Percentiles rank a stretch among this genome's conserved stretches.
These are phyloP conservation scores for Pyrenula aspistea DNA, from an alignment of 495 filamentous ascomycete genomes.

Conservation along the genomic window DNA sequence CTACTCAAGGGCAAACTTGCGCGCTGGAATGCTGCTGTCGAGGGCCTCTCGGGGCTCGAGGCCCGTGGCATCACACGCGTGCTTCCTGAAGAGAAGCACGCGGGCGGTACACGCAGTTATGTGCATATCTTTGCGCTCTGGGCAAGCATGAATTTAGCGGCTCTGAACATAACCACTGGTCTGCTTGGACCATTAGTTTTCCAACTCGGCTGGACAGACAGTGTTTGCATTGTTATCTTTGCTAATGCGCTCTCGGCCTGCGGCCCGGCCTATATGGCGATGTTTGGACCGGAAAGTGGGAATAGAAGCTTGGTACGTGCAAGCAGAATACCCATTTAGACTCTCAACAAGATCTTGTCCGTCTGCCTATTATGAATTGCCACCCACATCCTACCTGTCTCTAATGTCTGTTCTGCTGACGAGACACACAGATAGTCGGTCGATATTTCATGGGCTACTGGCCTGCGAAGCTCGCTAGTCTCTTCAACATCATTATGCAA, in stretches of 20 bases:
- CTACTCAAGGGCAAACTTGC: conserved; percentile 8
- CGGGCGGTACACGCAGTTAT: conserved; percentile 19
- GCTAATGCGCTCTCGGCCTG: conserved; percentile 46
- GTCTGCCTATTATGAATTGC: too few species aligned
- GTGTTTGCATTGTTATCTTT: conserved; percentile 50
- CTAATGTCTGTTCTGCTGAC: too few species aligned
- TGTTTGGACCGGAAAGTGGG: conserved; percentile 60
- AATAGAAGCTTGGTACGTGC: conserved; percentile 54
- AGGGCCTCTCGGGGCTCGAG: conserved; percentile 42
- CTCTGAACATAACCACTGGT: conserved; percentile 60
- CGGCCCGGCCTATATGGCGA: conserved; percentile 57
- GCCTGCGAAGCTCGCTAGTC: conserved; percentile 54
- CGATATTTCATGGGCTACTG: conserved; percentile 72
- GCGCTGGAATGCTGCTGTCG: conserved; percentile 16
- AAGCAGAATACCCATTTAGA: too few species aligned
- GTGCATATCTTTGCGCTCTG: conserved; percentile 57
- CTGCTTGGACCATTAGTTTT: conserved; percentile 56
- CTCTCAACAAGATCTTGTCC: conserved; percentile 1
- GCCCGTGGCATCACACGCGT: conserved; percentile 59
- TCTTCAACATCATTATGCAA: conserved; percentile 59
- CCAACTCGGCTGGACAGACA: conserved; percentile 52
- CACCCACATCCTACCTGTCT: too few species aligned
- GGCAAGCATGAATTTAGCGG: conserved; percentile 61
- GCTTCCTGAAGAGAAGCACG: conserved; percentile 36
- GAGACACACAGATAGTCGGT: conserved; percentile 55